These are phyloP conservation scores for Boletus patriciae DNA, from an alignment of 768 basidiomycete species.

Conservation along the genomic window DNA sequence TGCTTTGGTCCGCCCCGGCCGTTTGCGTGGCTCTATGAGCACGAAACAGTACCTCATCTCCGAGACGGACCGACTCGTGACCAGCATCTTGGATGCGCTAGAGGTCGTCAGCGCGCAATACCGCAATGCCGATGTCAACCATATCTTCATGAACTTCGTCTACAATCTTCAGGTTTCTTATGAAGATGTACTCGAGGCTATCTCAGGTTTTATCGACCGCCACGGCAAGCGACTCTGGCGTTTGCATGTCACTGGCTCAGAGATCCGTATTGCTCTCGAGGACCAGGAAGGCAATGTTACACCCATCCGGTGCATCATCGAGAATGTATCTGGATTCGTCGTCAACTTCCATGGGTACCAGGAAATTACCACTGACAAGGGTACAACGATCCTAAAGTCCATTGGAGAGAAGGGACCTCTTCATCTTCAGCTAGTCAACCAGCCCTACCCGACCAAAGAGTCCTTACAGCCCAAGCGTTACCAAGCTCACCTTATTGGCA, in stretches of 20 bases:
- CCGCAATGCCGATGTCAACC: constrained; percentile 94
- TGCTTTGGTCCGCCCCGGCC: constrained; percentile 92
- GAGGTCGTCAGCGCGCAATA: constrained; percentile 90
- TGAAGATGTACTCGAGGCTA: constrained; percentile 94
- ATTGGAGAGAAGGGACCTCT: constrained; percentile 97
- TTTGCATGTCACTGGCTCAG: constrained; percentile 95
- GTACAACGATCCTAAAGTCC: constrained; percentile 93
- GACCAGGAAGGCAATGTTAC: constrained; percentile 94
- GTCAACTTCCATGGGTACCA: constrained; percentile 98
- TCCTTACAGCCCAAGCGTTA: constrained; percentile 98
- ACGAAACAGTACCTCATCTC: constrained; percentile 98
- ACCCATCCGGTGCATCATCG: constrained; percentile 96
- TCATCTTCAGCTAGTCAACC: constrained; percentile 92
- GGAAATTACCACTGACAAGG: constrained; percentile 95
- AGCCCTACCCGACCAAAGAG: constrained; percentile 95
- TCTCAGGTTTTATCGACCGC: constrained; percentile 98
- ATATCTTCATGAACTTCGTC: constrained; percentile 99
- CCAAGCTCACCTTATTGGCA: constrained; percentile 97
- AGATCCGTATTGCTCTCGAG: constrained; percentile 93
- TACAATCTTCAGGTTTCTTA: constrained; percentile 95
- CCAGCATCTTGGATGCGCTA: constrained; percentile 88
- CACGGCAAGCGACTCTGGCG: constrained; percentile 99
- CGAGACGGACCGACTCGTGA: constrained; percentile 95
- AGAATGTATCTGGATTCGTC: constrained; percentile 98
- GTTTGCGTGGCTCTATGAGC: constrained; percentile 88